Conservation (phyloP, 2,329 filamentous ascomycete genomes). For the Sphaerulina vaccinii region DNA sequence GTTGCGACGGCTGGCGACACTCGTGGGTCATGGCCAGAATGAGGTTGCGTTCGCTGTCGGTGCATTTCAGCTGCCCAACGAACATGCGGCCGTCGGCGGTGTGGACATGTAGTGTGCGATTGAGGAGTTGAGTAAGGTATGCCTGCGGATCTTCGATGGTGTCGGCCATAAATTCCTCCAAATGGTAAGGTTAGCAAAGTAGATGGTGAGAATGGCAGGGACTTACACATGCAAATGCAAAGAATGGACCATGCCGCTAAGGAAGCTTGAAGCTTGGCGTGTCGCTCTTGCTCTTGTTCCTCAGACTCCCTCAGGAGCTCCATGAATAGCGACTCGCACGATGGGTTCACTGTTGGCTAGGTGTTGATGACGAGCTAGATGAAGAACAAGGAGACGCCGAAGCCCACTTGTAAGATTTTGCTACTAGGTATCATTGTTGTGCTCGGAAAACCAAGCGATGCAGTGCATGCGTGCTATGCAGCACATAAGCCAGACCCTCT, state of each 20-base stretch:
- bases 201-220: too few species aligned
- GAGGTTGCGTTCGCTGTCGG: conserved; percentile 80
- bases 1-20: conserved; percentile 68
- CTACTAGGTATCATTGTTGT: not conserved
- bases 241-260: too few species aligned
- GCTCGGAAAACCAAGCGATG: not conserved
- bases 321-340: too few species aligned
- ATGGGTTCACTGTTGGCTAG: too few species aligned
- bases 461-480: not conserved
- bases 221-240: too few species aligned
- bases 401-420: not conserved
- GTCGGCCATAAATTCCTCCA: too few species aligned
- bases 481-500: not conserved
- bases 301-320: too few species aligned
- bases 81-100: conserved; percentile 85
- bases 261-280: too few species aligned
- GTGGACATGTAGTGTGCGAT: conserved; percentile 72
- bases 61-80: conserved; percentile 88
- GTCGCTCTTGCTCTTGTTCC: too few species aligned
- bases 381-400: not conserved
- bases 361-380: too few species aligned
- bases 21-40: conserved; percentile 85
- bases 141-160: conserved; percentile 23
- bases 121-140: conserved; percentile 37
- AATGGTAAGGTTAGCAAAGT: too few species aligned